Base-by-base conservation (phyloP, 306 rosid species). In the Acacia melanoxylon region DNA sequence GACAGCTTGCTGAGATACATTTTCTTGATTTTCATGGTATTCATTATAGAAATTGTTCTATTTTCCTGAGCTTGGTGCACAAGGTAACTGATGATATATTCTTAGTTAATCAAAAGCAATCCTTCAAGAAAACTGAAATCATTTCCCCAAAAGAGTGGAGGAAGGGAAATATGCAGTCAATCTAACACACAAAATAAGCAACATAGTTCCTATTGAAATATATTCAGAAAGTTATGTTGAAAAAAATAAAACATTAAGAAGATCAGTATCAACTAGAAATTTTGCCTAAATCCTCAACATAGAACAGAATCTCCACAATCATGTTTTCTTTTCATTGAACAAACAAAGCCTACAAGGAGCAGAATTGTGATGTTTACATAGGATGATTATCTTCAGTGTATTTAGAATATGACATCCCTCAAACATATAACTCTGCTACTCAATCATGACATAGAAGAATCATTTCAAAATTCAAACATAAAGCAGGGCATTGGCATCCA, bases 391-490 rank as follows among this genome's bases (percentile, higher is more conserved):
- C 49, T 16, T 25, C 49, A 37, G 68, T 20, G 35, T 4, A 27
- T 63, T 16, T 54, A 16, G 8, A 68, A 19, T 31, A 40, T 4
- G 44, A 69, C 61, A 56, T 44, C 44, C 2, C n/a, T 27, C 22
- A 73, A 78, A 63, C 72, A 72, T 41, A 24, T 4, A 11, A 10
- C 12, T 37, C 14, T 69, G 52, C 56, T 45, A 40, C 14, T 19
- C 10, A 5, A 68, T 20, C 24, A 40, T 68, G 16, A 68, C 5
- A 45, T 10, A 40, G 48, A 68, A 40, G 13, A 40, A 37, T 68
- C 49, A 37, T 68, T 69, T 40, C 73, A 68, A 73, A 79, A 15
- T n/a, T 37, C 73, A 68, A 79, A 79, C n/a, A 61, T 25, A 52
- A 85, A 58, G 76, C 81, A 31, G 19, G 46, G 51, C 33, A 22